These are phyloP conservation scores for Stereocaulon alpinum DNA, from an alignment of 495 filamentous ascomycete genomes.

Conservation along the genomic window DNA sequence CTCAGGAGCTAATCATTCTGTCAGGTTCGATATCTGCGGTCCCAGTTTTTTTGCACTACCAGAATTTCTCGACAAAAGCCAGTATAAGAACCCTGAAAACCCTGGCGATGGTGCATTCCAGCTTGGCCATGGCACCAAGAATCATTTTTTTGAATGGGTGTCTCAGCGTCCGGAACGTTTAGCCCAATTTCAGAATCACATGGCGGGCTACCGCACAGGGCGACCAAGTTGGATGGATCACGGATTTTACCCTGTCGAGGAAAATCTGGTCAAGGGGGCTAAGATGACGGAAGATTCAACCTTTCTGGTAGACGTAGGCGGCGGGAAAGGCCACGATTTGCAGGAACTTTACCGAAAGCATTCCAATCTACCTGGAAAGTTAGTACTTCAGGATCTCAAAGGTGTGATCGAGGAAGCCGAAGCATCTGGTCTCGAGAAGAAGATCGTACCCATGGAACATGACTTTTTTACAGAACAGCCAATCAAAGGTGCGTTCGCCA, in stretches of 20 bases:
- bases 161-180: conserved; percentile 14
- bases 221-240: conserved; percentile 38
- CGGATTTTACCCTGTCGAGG: conserved; percentile 37
- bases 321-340: conserved; percentile 41
- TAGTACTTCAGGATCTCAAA: conserved; percentile 42
- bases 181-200: conserved; percentile 26
- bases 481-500: conserved; percentile 17
- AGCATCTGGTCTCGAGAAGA: conserved; percentile 24
- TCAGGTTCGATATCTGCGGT: conserved; percentile 4
- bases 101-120: conserved; percentile 27
- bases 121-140: conserved; percentile 23
- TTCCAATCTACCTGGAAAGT: conserved; percentile 27
- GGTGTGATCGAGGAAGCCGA: conserved; percentile 27
- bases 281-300: conserved; percentile 10
- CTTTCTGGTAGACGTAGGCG: conserved; percentile 48
- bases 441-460: conserved; percentile 23
- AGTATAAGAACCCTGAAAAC: conserved; percentile 25
- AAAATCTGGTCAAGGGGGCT: conserved; percentile 19
- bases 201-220: conserved; percentile 35
- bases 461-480: conserved; percentile 47
- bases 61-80: conserved; percentile 24
- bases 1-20: no score
- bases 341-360: conserved; percentile 30
- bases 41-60: no score
- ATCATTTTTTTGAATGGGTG: conserved; percentile 25